phyloP scores from a whole-genome alignment of 768 basidiomycete species.

The Leccinum aurantiacum region DNA sequence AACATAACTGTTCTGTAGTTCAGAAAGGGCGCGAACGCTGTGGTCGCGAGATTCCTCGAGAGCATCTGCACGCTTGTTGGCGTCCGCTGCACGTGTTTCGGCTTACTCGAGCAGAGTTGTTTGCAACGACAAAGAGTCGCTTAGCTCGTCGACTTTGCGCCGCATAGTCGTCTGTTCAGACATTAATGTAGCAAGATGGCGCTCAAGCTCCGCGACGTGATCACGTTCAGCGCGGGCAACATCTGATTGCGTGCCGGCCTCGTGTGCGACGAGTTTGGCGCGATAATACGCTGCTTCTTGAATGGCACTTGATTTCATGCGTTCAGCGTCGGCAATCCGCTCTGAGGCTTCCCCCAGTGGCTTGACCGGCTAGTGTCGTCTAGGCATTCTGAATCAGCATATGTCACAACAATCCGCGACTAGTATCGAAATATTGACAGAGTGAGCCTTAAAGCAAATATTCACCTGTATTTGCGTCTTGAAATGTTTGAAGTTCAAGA shows the following conservation, averaged over 20 bases:
- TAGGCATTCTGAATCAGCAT: conserved; percentile 32
- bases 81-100: conserved; percentile 73
- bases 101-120: conserved; percentile 77
- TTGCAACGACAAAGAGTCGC: conserved; percentile 69
- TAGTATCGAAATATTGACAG: neutral
- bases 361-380: conserved; percentile 76
- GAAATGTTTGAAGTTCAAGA: conserved; percentile 84
- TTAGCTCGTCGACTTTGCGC: conserved; percentile 68
- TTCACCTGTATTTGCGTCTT: conserved; percentile 83
- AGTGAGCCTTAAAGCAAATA: conserved; percentile 2
- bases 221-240: conserved; percentile 73
- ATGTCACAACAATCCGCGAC: neutral
- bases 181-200: conserved; percentile 59
- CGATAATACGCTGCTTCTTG: conserved; percentile 97
- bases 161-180: conserved; percentile 66
- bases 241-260: conserved; percentile 68
- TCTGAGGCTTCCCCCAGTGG: conserved; percentile 65
- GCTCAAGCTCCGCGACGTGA: conserved; percentile 73
- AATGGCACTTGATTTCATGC: conserved; percentile 69
- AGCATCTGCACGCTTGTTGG: conserved; percentile 71
- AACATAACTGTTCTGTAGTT: conserved; percentile 65
- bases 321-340: conserved; percentile 76
- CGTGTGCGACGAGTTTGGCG: conserved; percentile 88
- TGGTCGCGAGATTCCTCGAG: conserved; percentile 69
- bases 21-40: conserved; percentile 61